Evolutionary conservation across 108 stramenopile species (phyloP).

Genomic region (Skeletonema potamos): DNA sequence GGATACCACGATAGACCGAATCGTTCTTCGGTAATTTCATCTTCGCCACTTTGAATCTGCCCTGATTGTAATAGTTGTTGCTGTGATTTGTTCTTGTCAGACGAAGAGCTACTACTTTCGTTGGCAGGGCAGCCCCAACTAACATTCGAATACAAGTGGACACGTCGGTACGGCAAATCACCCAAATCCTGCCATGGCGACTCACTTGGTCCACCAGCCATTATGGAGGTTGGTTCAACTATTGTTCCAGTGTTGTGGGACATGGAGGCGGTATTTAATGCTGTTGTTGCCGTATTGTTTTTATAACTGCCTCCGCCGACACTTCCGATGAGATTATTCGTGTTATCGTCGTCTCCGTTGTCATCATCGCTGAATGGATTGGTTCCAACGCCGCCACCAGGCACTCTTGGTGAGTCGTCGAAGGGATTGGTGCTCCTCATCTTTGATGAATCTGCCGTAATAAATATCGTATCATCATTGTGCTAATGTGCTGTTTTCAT

Average conservation of each 20-base stretch:
- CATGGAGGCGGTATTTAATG: neutral
- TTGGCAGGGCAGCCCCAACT: conserved; percentile 44
- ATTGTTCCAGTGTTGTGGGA: neutral
- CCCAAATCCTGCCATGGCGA: conserved; percentile 80
- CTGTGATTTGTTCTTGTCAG: neutral
- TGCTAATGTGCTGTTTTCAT: too few species aligned
- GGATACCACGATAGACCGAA: conserved; percentile 41
- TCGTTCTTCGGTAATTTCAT: conserved; percentile 18
- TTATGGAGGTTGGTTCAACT: neutral
- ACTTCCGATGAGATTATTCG: too few species aligned
- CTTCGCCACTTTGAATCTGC: neutral
- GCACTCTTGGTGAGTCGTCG: neutral
- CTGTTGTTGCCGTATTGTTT: neutral
- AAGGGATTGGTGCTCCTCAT: neutral
- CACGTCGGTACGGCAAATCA: conserved; percentile 80
- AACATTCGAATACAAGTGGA: conserved; percentile 67
- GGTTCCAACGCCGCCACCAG: neutral
- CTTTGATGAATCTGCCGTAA: neutral
- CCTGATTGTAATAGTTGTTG: neutral
- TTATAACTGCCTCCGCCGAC: neutral
- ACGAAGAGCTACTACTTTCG: neutral
- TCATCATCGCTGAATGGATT: neutral
- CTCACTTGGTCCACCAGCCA: conserved; percentile 26
- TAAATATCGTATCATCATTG: too few species aligned
- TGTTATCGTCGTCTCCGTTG: neutral